Percentiles rank a stretch among this genome's conserved stretches.
Conservation (phyloP, 1,284 basidiomycete species). For the Ustanciosporium gigantosporum region DNA sequence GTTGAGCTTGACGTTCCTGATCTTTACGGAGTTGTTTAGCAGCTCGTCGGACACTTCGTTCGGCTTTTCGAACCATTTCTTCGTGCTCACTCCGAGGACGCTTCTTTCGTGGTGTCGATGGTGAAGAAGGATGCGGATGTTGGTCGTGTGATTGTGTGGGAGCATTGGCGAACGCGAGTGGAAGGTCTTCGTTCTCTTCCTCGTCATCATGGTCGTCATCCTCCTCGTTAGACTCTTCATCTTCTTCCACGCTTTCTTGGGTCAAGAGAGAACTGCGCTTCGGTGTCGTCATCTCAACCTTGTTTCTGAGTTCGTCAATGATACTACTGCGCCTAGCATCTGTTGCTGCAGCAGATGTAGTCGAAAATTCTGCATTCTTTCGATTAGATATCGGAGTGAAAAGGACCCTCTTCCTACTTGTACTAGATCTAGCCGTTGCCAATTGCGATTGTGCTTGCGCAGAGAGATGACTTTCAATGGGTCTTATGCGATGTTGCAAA, state of each 20-base stretch:
- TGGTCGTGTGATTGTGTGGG: no score
- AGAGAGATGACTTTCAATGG: background rate
- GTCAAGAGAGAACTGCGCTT: background rate
- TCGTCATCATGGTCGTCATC: no score
- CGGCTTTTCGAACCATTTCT: background rate
- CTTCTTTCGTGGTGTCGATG: no score
- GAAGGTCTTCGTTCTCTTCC: no score
- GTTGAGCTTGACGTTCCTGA: no score
- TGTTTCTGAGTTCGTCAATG: background rate
- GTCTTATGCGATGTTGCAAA: constrained; percentile 12
- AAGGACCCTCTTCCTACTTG: constrained; percentile 9
- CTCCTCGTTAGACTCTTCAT: background rate
- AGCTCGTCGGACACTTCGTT: background rate
- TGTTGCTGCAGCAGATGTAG: background rate
- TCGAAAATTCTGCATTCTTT: background rate
- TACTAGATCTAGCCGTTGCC: background rate
- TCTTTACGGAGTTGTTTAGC: background rate
- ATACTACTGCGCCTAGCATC: background rate
- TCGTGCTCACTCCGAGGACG: no score
- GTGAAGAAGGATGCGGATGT: no score
- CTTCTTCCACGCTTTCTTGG: background rate
- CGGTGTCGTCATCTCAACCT: background rate
- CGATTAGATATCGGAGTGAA: constrained; percentile 33
- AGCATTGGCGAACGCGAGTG: no score
- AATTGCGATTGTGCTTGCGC: background rate